Conservation (phyloP, 2,329 filamentous ascomycete species). For the Xylariaceae sp. region DNA sequence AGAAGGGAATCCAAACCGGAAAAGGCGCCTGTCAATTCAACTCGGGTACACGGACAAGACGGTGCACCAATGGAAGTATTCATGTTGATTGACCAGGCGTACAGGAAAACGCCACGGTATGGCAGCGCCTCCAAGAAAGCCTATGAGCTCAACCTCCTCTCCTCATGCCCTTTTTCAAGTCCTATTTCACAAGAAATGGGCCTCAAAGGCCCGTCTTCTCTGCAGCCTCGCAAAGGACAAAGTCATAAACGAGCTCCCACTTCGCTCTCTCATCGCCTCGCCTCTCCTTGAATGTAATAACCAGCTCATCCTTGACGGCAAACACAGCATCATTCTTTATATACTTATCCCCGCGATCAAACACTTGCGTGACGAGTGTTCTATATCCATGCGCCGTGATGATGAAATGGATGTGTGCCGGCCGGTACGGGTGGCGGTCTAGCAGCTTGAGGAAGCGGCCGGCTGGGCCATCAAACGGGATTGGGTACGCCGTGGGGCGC, state of each 20-base stretch:
- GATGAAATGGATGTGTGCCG: constrained; percentile 57
- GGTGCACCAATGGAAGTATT: too few species aligned
- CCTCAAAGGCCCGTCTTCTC: not conserved
- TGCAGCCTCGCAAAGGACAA: constrained; percentile 30
- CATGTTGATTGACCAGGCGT: too few species aligned
- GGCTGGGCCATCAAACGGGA: constrained; percentile 48
- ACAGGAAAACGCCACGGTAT: too few species aligned
- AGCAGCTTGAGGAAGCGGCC: constrained; percentile 47
- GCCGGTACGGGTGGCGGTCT: constrained; percentile 52
- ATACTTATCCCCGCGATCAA: constrained; percentile 61
- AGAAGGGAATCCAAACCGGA: too few species aligned
- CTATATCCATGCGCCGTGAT: constrained; percentile 35
- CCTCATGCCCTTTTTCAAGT: not conserved
- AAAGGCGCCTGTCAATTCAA: too few species aligned
- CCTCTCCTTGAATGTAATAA: constrained; percentile 38
- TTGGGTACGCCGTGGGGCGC: constrained; percentile 52
- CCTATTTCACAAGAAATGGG: not conserved
- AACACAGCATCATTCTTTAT: constrained; percentile 50
- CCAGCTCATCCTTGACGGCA: constrained; percentile 48
- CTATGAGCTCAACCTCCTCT: not conserved
- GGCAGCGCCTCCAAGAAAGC: too few species aligned
- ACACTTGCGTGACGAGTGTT: constrained; percentile 67
- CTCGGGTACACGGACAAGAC: too few species aligned
- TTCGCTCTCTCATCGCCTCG: constrained; percentile 41
- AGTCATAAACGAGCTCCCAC: constrained; percentile 58